phyloP scores from a whole-genome alignment of 441 rosid genomes.

The Erysimum cheiri region DNA sequence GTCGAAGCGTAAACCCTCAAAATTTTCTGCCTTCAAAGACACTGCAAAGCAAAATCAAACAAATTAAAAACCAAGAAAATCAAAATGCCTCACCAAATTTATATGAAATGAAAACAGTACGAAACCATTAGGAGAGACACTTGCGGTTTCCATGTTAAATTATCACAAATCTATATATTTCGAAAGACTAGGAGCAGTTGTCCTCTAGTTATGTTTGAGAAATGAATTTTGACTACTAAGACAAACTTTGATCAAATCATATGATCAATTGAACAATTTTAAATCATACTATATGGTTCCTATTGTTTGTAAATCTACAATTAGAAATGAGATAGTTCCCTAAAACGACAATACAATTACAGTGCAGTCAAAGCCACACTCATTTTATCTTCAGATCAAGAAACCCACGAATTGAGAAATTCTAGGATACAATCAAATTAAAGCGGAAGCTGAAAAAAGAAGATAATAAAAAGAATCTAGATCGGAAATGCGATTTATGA shows the following conservation, averaged over 20 bases:
- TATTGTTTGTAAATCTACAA: constrained; percentile 13
- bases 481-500: constrained; percentile 14
- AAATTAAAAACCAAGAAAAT: constrained; percentile 6
- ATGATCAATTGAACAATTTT: not conserved
- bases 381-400: constrained; percentile 31
- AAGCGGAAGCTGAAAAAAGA: not conserved
- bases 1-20: constrained; percentile 97
- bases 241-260: constrained; percentile 9
- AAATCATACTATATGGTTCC: not conserved
- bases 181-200: constrained; percentile 5
- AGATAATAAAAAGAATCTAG: not conserved
- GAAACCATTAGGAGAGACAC: constrained; percentile 7
- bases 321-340: not conserved
- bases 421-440: not conserved
- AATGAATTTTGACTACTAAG: not conserved
- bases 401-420: constrained; percentile 29
- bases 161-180: not conserved
- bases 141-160: not conserved
- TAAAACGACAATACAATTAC: not conserved
- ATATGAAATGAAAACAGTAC: constrained; percentile 7
- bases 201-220: not conserved
- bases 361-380: constrained; percentile 19
- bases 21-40: constrained; percentile 90
- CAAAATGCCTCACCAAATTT: constrained; percentile 25
- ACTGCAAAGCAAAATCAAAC: constrained; percentile 57